Conservation (phyloP, 352 stramenopile genomes). For the Stramenopiles sp. region DNA sequence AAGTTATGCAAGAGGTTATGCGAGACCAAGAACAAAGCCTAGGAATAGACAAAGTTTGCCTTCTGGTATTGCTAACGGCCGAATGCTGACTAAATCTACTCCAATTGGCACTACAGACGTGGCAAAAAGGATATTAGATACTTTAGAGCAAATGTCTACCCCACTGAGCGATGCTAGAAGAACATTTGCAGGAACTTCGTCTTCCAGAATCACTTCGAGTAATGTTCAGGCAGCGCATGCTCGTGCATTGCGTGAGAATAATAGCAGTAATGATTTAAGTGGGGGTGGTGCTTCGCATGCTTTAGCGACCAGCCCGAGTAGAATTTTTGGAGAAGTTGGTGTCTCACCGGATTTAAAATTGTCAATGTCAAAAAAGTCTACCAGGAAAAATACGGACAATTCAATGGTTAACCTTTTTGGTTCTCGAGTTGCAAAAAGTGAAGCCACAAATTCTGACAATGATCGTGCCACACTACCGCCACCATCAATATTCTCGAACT, state of each 20-base stretch:
- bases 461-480: background rate
- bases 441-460: background rate
- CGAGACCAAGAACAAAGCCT: background rate
- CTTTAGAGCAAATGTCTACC: conserved; percentile 7
- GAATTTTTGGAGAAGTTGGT: background rate
- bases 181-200: background rate
- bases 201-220: background rate
- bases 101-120: background rate
- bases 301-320: background rate
- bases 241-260: background rate
- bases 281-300: background rate
- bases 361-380: conserved; percentile 1
- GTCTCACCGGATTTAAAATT: background rate
- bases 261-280: background rate
- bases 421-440: background rate
- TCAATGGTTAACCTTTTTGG: background rate
- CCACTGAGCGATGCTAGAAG: background rate
- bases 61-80: background rate
- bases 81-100: background rate
- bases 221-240: background rate
- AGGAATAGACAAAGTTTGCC: background rate
- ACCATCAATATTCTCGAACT: background rate
- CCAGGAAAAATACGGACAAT: background rate
- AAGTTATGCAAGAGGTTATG: background rate
- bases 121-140: conserved; percentile 10